Evolutionary conservation across 805 yeast genomes (phyloP), one percentile per base, ranked within the genome.

Genomic region (Suhomyces kilbournensis): DNA sequence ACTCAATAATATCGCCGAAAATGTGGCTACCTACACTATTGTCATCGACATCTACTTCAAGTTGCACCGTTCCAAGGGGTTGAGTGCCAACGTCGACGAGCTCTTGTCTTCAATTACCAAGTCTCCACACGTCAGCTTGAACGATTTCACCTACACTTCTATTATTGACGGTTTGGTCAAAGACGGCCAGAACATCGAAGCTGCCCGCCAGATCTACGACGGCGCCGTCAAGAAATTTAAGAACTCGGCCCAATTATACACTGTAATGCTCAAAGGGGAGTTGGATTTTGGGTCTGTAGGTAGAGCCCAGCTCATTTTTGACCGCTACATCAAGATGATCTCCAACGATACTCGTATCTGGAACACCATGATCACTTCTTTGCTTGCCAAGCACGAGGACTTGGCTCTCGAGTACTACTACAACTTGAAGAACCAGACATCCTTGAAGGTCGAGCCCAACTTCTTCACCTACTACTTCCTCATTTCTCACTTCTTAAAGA

Each of bases 1-100:
- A 39, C 64, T 63, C 30, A 53, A 69, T 23, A 63, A 69, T 3
- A 65, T 85, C 22, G 60, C 72, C 35, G 86, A 86, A 25, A 88
- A 84, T 62, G 73, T 82, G 45, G 82, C 82, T 15, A 85, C 92
- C 2, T 81, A 81, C 66, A 79, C 91, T 3, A 77, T 80, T 34
- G 68, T 85, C 22, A 74, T 85, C 49, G 84, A 85, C 59, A 66
- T 77, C 49, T 72, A 77, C 56, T 74, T 85, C 68, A 82, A 81
- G 61, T 52, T 68, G 34, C 70, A 75, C 32, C 67, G 67, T 39
- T 69, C 68, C n/a, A 71, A 77, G 34, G 82, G 82, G 8, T 64
- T 69, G 53, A 60, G 67, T 1, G 76, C 82, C 7, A 67, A 74
- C 34, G 66, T 79, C 22, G 72, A 68, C 9, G 63, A 63, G 6